phyloP scores from a whole-genome alignment of 345 rosid genomes.

The Aegle marmelos region DNA sequence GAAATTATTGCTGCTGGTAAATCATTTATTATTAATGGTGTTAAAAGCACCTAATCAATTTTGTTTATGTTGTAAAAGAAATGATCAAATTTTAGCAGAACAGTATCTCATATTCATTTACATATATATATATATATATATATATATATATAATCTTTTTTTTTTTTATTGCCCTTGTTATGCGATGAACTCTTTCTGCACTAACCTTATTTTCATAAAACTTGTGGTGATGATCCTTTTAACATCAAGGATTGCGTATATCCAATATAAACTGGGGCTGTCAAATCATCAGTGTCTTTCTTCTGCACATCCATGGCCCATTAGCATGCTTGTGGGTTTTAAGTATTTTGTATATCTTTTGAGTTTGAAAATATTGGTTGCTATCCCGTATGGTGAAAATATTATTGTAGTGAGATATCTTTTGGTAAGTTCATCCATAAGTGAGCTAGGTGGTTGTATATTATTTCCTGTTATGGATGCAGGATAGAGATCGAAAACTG shows the following conservation, averaged over 20 bases:
- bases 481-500: constrained; percentile 93
- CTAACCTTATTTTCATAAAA: not conserved
- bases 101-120: not conserved
- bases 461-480: constrained; percentile 23
- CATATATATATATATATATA: no score
- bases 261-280: not conserved
- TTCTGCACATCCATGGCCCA: not conserved
- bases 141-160: no score
- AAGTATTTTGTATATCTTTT: not conserved
- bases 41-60: not conserved
- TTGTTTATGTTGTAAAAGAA: not conserved
- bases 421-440: not conserved
- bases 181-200: not conserved
- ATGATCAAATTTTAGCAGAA: not conserved
- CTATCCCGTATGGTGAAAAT: not conserved
- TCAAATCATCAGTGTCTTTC: not conserved
- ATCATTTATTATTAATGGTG: not conserved
- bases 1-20: not conserved
- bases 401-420: not conserved
- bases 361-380: not conserved
- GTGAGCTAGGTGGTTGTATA: not conserved
- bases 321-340: not conserved
- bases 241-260: not conserved
- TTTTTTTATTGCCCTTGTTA: not conserved
- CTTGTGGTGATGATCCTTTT: not conserved